Conservation (phyloP, 225 moss, liverwort and hornwort genomes). For the Pseudoscleropodium purum region DNA sequence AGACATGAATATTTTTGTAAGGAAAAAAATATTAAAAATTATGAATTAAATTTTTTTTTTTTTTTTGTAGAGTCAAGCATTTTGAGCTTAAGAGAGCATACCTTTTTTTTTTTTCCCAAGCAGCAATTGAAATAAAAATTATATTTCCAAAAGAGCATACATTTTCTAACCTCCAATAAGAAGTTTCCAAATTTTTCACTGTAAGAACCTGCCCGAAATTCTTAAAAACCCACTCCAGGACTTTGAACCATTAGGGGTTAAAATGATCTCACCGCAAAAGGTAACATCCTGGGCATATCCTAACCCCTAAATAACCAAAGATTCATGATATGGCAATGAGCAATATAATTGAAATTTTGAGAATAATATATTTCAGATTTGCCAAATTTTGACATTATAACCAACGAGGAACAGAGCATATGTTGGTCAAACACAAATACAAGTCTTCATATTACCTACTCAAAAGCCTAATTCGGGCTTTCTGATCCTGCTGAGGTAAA, state of each 20-base stretch:
- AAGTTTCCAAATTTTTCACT: background rate
- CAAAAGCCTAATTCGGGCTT: background rate
- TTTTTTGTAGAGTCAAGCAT: rapidly evolving
- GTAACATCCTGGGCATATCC: background rate
- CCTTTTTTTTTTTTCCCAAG: background rate
- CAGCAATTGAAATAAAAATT: background rate
- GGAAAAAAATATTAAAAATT: no score
- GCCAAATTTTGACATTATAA: background rate
- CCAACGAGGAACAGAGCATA: background rate
- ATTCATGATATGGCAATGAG: background rate
- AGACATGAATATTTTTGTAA: background rate
- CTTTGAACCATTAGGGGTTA: background rate
- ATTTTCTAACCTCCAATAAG: background rate
- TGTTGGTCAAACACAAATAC: background rate
- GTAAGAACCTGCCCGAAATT: background rate
- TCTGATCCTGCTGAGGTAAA: background rate
- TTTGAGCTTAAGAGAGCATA: background rate
- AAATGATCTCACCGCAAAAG: background rate
- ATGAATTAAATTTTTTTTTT: background rate
- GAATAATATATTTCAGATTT: background rate
- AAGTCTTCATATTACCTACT: background rate
- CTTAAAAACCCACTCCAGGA: background rate
- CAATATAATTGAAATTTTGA: background rate
- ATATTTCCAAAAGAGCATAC: background rate
- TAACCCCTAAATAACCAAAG: background rate